Conservation (phyloP, 768 basidiomycete species). For the Termitomyces sp. region DNA sequence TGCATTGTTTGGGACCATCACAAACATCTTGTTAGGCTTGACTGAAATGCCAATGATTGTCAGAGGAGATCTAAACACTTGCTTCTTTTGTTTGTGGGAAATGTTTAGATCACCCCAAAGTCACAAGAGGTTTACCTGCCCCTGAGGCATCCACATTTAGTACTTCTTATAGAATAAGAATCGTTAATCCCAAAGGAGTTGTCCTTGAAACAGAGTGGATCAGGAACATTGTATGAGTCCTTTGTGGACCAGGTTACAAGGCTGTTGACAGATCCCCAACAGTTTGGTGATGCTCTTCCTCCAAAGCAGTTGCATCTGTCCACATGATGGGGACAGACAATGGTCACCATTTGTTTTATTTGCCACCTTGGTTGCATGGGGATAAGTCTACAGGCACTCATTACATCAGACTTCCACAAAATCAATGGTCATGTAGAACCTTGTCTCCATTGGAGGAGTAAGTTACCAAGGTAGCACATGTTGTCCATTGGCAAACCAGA, state of each 20-base stretch:
- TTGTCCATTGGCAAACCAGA: too few species aligned
- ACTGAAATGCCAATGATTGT: neutral
- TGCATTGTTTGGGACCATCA: neutral
- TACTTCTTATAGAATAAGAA: neutral
- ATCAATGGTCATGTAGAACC: too few species aligned
- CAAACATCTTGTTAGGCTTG: neutral
- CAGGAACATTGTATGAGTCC: too few species aligned
- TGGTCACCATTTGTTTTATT: neutral
- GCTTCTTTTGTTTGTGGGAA: neutral
- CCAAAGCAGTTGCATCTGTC: neutral
- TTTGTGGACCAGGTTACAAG: too few species aligned
- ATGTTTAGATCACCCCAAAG: neutral
- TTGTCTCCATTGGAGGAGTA: too few species aligned
- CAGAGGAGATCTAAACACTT: neutral
- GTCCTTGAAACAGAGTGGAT: neutral
- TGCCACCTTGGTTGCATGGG: neutral
- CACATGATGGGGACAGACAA: neutral
- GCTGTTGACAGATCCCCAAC: neutral
- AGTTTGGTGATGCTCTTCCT: neutral
- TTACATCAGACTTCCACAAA: too few species aligned
- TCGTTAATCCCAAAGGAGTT: neutral
- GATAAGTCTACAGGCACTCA: neutral
- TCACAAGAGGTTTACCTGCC: neutral
- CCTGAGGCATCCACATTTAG: neutral
- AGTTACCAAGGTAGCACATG: too few species aligned